Percentiles rank a stretch among this genome's conserved stretches.
These are phyloP conservation scores for Grosmannia huntii DNA, from an alignment of 2,329 filamentous ascomycete genomes.

Conservation along the genomic window DNA sequence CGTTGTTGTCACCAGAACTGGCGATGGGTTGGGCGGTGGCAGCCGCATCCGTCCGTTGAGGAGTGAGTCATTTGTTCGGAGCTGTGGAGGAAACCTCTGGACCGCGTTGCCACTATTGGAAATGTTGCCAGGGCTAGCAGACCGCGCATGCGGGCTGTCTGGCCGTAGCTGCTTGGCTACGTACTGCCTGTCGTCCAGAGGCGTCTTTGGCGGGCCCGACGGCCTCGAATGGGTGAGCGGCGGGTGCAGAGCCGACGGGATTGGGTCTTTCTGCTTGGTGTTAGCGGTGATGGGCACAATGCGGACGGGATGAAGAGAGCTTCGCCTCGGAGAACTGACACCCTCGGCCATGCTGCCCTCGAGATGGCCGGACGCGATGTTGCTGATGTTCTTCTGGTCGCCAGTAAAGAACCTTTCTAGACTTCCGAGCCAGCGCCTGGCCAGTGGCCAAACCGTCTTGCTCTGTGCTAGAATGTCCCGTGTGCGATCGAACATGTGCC, in stretches of 20 bases:
- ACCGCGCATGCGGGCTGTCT: conserved; percentile 2
- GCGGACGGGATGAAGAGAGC: neutral
- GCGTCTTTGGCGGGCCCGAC: conserved; percentile 10
- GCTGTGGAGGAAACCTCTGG: conserved; percentile 6
- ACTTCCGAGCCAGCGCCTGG: conserved; percentile 32
- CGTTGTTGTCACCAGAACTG: conserved; percentile 1
- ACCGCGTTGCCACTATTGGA: neutral
- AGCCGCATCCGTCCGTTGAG: conserved; percentile 7
- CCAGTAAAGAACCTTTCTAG: conserved; percentile 28
- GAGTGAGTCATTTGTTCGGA: conserved; percentile 8
- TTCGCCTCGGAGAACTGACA: conserved; percentile 14
- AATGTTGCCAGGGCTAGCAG: conserved; percentile 8
- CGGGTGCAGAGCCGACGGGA: conserved; percentile 13
- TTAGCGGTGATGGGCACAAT: conserved; percentile 6
- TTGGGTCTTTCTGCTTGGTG: conserved; percentile 12
- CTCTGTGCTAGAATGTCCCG: conserved; percentile 31
- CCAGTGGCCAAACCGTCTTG: conserved; percentile 36
- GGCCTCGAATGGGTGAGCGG: conserved; percentile 8
- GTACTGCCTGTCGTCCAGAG: conserved; percentile 8
- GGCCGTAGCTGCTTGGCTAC: conserved; percentile 3
- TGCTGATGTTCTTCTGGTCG: conserved; percentile 24
- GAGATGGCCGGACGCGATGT: conserved; percentile 14
- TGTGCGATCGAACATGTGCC: conserved; percentile 30
- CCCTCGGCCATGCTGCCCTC: conserved; percentile 37
- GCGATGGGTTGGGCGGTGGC: conserved; percentile 7